Evolutionary conservation across 805 yeast genomes (phyloP), one percentile per base, ranked within the genome.

Genomic region (Grigorovia jiainica): DNA sequence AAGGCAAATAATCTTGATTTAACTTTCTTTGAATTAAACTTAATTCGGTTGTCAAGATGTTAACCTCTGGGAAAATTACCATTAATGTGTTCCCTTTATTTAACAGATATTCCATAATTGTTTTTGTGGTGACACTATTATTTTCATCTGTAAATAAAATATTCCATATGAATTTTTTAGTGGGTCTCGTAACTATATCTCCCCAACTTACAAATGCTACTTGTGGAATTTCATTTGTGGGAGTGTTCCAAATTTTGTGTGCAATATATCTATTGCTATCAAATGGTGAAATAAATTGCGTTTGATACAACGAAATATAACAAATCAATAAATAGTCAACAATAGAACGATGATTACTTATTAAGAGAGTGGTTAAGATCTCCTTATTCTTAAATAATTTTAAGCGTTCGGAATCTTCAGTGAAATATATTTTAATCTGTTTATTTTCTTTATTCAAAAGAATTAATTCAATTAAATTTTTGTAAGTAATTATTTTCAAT

Each of bases 1-100:
- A 81, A 5, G 57, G 52, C 18, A 21, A 47, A 51, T 71, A 76
- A 43, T 71, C 70, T 33, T 71, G 72, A 37, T 79, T 70, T 46
- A 78, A 68, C 24, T 71, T 67, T 32, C 70, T 65, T 46, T 87
- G 94, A 40, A 52, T 58, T 48, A 36, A 65, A 33, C 49, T 57
- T 36, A 69, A 68, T 30, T 71, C 71, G 9, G 71, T 65, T 0
- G 79, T 73, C 58, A 75, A 73, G 7, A 82, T 74, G 52, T 82
- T 83, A 4, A 84, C 95, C 60, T 89, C 97, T 0, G 97, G 97
- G 49, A 87, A 87, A 7, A 84, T 48, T 0, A 79, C 77, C 0
- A 87, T 51, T 85, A 94, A 79, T 49, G 75, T 72, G 13, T 53
- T 48, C 6, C 32, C 25, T 16, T 27, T 21, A 32, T 72, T 73